A percentile compares a stretch with the other conserved stretches of the same genome.
phyloP scores from a whole-genome alignment of 495 filamentous ascomycete genomes.

The Aspergillus baeticus region DNA sequence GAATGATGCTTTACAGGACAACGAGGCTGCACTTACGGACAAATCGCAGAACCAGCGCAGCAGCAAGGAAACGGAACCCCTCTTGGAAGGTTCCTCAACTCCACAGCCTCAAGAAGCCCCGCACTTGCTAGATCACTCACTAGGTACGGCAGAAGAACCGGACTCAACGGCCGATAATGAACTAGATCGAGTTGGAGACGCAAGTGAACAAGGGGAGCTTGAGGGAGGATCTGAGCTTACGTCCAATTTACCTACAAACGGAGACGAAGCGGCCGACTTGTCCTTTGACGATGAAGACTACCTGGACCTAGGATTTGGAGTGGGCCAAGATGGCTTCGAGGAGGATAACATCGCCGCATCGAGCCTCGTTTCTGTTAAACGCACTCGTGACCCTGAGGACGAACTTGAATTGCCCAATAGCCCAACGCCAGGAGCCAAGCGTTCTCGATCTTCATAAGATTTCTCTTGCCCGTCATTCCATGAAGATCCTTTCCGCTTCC shows the following conservation, averaged over 20 bases:
- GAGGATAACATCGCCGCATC: constrained; percentile 8
- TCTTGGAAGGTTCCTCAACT: constrained; percentile 14
- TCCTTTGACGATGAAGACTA: constrained; percentile 24
- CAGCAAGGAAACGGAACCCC: constrained; percentile 19
- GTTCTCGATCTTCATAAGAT: constrained; percentile 30
- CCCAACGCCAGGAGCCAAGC: constrained; percentile 29
- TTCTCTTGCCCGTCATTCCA: not conserved
- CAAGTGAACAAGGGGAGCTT: constrained; percentile 12
- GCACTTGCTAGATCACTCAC: constrained; percentile 30
- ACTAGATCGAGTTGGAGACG: constrained; percentile 8
- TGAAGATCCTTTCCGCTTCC: not conserved
- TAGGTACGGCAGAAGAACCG: constrained; percentile 33
- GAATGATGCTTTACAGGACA: constrained; percentile 19
- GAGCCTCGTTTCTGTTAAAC: constrained; percentile 24
- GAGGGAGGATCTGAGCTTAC: constrained; percentile 18
- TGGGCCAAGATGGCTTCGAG: constrained; percentile 7
- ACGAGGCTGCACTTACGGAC: constrained; percentile 22
- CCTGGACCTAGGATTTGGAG: constrained; percentile 19
- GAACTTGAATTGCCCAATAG: constrained; percentile 28
- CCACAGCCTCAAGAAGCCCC: constrained; percentile 16
- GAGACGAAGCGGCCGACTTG: constrained; percentile 47
- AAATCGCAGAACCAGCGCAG: constrained; percentile 13
- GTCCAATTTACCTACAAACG: constrained; percentile 14
- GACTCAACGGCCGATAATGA: constrained; percentile 4
- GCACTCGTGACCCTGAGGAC: constrained; percentile 29